Conservation (phyloP, 176 grass and related monocot species). For the Oryza coarctata region DNA sequence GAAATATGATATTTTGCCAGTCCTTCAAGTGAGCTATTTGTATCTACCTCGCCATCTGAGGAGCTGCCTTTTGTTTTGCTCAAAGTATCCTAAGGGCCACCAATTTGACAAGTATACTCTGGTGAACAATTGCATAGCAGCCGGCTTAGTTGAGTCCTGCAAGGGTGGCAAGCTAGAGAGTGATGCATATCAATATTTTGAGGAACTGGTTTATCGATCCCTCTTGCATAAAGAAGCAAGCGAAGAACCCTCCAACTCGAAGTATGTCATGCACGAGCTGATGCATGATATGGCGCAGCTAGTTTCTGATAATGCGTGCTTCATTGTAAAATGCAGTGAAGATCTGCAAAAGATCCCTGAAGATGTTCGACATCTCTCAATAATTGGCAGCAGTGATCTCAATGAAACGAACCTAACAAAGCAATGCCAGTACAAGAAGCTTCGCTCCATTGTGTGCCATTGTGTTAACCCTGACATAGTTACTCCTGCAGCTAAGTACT, state of each 20-base stretch:
- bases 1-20: neutral
- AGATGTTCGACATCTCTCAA: neutral
- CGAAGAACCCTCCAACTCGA: neutral
- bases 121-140: neutral
- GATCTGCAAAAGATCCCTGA: no score
- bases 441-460: neutral
- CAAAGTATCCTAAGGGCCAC: neutral
- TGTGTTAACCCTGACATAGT: neutral
- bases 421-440: neutral
- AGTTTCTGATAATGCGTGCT: neutral
- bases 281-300: neutral
- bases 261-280: neutral
- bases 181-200: neutral
- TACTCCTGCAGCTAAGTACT: neutral
- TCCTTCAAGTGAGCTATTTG: neutral
- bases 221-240: neutral
- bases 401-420: neutral
- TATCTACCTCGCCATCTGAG: neutral
- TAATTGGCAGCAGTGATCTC: neutral
- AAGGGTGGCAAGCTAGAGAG: neutral
- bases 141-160: neutral
- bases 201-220: neutral
- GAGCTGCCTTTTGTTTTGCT: neutral
- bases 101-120: neutral
- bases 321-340: neutral